These are phyloP conservation scores for Brassica hybrid DNA, from an alignment of 441 rosid genomes.

Conservation along the genomic window DNA sequence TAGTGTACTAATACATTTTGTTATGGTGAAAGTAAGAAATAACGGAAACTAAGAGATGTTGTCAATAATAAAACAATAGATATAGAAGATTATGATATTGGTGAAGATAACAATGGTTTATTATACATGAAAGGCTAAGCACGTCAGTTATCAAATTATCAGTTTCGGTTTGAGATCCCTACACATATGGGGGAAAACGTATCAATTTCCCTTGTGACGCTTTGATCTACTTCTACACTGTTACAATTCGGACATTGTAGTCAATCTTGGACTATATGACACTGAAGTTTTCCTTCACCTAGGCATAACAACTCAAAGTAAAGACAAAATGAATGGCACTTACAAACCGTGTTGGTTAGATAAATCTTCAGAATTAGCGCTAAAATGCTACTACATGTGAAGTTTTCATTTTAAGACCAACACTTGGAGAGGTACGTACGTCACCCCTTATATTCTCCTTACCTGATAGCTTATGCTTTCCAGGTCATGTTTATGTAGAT, in stretches of 20 bases:
- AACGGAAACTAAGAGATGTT: constrained; percentile 1
- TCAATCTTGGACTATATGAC: background rate
- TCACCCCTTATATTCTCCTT: background rate
- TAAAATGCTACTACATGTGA: background rate
- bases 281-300: background rate
- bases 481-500: background rate
- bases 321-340: background rate
- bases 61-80: background rate
- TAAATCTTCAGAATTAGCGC: background rate
- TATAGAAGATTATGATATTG: background rate
- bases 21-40: no score
- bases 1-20: background rate
- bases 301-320: background rate
- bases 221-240: no score
- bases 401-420: background rate
- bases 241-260: background rate
- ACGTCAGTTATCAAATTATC: background rate
- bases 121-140: background rate
- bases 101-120: background rate
- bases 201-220: no score
- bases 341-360: background rate
- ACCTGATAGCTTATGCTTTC: background rate
- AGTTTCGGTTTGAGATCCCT: background rate
- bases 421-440: background rate
- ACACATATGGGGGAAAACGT: background rate